Percentiles rank a stretch among this genome's conserved stretches.
Conservation (phyloP, 192 early-diverging fungal species). For the Umbelopsis sp. region DNA sequence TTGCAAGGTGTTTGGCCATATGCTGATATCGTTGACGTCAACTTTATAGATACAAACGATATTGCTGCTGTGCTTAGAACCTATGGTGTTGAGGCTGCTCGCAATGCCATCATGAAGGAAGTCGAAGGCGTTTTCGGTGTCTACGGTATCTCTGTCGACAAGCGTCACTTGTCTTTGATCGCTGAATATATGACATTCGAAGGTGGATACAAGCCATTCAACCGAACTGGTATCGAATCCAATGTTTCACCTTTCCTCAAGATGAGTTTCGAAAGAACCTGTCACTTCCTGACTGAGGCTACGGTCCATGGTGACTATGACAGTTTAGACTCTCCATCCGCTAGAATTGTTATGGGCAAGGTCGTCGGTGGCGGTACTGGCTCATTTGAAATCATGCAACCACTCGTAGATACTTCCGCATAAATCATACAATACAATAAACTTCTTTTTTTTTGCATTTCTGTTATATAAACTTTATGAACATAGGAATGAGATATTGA, state of each 20-base stretch:
- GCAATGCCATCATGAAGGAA: conserved; percentile 91
- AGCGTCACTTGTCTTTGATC: conserved; percentile 93
- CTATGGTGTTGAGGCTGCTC: conserved; percentile 98
- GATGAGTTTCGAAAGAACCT: conserved; percentile 99
- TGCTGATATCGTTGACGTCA: conserved; percentile 77
- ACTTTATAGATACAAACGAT: conserved; percentile 92
- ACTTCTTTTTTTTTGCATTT: not conserved
- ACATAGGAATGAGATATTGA: too few relatives aligned
- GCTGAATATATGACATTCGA: conserved; percentile 99
- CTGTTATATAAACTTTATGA: too few relatives aligned
- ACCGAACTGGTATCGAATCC: conserved; percentile 90
- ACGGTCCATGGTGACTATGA: conserved; percentile 91
- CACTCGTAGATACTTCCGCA: conserved; percentile 32
- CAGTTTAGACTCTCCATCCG: conserved; percentile 84
- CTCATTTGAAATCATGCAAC: conserved; percentile 83
- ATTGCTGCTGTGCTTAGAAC: conserved; percentile 90
- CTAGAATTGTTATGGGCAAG: conserved; percentile 93
- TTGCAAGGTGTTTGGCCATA: conserved; percentile 87
- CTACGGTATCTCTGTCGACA: conserved; percentile 93
- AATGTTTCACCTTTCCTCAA: conserved; percentile 94
- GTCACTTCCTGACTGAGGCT: conserved; percentile 91
- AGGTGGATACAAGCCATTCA: conserved; percentile 98
- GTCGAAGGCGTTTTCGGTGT: conserved; percentile 89
- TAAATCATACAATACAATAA: conserved; percentile 16
- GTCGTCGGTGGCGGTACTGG: conserved; percentile 93